Evolutionary conservation across 208 protist species (phyloP).

Genomic region (Endotrypanum monterogeii): DNA sequence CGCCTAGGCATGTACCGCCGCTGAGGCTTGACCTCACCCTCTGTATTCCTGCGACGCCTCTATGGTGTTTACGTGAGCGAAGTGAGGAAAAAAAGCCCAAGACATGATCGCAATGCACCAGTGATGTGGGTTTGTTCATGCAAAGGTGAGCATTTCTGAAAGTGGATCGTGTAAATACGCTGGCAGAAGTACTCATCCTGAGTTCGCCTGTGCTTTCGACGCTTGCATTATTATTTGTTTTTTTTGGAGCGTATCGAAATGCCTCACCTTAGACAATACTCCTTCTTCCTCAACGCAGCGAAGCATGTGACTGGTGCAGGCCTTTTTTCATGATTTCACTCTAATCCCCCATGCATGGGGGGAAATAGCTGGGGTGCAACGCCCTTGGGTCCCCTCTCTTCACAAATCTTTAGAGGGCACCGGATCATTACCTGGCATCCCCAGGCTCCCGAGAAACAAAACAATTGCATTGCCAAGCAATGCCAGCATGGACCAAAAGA

Average conservation of each 20-base stretch:
- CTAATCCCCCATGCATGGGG: neutral
- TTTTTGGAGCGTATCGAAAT: too few species aligned
- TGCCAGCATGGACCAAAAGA: neutral
- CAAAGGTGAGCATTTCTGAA: neutral
- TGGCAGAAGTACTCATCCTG: neutral
- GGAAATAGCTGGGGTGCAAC: neutral
- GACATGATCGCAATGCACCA: neutral
- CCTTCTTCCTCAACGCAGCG: neutral
- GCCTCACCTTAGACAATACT: neutral
- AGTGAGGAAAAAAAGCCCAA: neutral
- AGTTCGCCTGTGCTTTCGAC: neutral
- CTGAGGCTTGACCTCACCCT: neutral
- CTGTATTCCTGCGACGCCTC: neutral
- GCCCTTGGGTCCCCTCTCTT: neutral
- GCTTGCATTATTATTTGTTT: neutral
- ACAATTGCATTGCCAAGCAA: neutral
- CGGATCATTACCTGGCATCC: too few species aligned
- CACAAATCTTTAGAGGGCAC: neutral
- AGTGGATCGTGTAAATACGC: neutral
- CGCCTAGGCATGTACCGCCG: neutral
- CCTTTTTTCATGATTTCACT: neutral
- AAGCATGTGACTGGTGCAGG: neutral
- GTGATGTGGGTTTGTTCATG: conserved; percentile 1
- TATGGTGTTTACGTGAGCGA: neutral
- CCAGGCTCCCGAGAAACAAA: neutral